Evolutionary conservation across 2,329 filamentous ascomycete species (phyloP).

Genomic region (Chrysoporthe puriensis): DNA sequence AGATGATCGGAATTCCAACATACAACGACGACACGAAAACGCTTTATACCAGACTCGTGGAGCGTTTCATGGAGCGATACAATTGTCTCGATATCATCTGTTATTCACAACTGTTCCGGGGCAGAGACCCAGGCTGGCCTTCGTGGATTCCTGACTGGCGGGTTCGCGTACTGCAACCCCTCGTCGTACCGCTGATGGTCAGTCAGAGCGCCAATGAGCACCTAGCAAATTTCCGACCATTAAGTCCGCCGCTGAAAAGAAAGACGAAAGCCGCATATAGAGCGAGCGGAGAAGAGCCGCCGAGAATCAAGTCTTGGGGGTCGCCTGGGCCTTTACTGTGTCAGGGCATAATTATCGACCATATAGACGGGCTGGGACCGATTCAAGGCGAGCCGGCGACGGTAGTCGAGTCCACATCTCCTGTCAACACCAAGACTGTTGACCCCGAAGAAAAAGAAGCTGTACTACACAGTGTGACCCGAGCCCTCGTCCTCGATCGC

Average conservation of each 20-base stretch:
- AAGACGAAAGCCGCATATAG: constrained; percentile 1
- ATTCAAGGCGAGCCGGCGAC: not conserved
- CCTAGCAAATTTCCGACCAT: constrained; percentile 22
- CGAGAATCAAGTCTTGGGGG: not conserved
- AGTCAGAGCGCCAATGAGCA: constrained; percentile 21
- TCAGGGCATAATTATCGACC: constrained; percentile 14
- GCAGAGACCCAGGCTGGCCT: constrained; percentile 7
- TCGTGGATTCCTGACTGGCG: constrained; percentile 25
- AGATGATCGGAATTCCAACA: constrained; percentile 19
- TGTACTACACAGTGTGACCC: not conserved
- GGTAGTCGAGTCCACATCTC: constrained; percentile 11
- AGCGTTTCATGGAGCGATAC: constrained; percentile 10
- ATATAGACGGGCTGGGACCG: constrained; percentile 17
- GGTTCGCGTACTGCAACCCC: constrained; percentile 1
- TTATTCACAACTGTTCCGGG: constrained; percentile 20
- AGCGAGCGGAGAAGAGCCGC: constrained; percentile 6
- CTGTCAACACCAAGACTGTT: not conserved
- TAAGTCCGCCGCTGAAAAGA: not conserved
- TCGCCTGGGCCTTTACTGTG: constrained; percentile 2
- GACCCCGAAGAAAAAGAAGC: not conserved
- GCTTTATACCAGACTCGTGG: constrained; percentile 19
- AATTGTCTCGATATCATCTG: constrained; percentile 21
- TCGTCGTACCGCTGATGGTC: constrained; percentile 23
- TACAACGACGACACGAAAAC: constrained; percentile 17
- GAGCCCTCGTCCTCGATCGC: constrained; percentile 19